Evolutionary conservation across 768 basidiomycete species (phyloP).

Genomic region (Suillus subaureus): DNA sequence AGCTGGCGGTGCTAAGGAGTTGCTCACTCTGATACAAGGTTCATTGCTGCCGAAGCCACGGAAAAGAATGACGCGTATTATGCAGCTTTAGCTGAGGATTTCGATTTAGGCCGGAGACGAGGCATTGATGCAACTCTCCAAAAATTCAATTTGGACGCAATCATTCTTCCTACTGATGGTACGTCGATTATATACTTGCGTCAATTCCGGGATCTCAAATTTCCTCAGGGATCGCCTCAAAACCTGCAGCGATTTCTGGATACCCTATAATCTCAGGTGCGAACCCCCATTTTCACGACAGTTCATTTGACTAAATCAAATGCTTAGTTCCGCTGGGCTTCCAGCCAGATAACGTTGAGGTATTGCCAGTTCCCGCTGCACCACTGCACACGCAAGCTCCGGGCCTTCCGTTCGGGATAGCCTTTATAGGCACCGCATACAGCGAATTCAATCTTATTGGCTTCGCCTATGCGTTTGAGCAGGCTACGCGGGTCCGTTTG

Average conservation of each 20-base stretch:
- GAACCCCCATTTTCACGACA: slow-evolving; percentile 11
- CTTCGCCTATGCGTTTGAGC: slow-evolving; percentile 67
- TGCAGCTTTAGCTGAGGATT: slow-evolving; percentile 46
- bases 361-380: slow-evolving; percentile 43
- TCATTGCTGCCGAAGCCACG: slow-evolving; percentile 28
- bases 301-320: slow-evolving; percentile 8
- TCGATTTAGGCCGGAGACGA: slow-evolving; percentile 50
- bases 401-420: slow-evolving; percentile 61
- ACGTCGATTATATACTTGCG: slow-evolving; percentile 7
- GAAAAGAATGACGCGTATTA: slow-evolving; percentile 44
- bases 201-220: background rate
- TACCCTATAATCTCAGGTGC: slow-evolving; percentile 68
- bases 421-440: slow-evolving; percentile 64
- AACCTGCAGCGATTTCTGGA: slow-evolving; percentile 54
- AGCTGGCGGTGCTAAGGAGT: background rate
- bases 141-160: slow-evolving; percentile 49
- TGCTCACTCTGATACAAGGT: slow-evolving; percentile 13
- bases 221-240: slow-evolving; percentile 30
- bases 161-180: slow-evolving; percentile 50
- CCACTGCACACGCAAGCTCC: slow-evolving; percentile 38
- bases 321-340: slow-evolving; percentile 58
- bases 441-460: slow-evolving; percentile 59
- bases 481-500: slow-evolving; percentile 57
- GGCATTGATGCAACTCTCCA: slow-evolving; percentile 59
- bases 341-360: slow-evolving; percentile 48